These are phyloP conservation scores for Tephrocybe sp. DNA, from an alignment of 768 basidiomycete species.

Conservation along the genomic window DNA sequence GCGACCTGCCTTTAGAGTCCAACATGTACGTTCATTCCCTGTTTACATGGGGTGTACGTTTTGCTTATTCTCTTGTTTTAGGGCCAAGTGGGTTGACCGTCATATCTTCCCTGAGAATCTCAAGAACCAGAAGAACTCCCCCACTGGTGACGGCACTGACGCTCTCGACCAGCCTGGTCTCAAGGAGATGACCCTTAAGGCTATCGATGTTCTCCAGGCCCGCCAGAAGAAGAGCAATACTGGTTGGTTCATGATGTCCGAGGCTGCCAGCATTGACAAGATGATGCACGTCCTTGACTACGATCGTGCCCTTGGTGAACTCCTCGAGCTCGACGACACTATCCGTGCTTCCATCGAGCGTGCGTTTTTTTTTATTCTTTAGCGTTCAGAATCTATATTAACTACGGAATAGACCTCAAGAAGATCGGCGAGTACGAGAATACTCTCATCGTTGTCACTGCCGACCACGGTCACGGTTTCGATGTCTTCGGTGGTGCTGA, in stretches of 20 bases:
- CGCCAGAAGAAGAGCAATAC: conserved; percentile 32
- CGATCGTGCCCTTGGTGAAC: conserved; percentile 43
- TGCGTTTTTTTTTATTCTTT: conserved; percentile 19
- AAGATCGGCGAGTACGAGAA: conserved; percentile 40
- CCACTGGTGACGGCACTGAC: conserved; percentile 40
- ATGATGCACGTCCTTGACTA: conserved; percentile 50
- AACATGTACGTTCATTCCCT: conserved; percentile 17
- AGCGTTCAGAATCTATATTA: not conserved
- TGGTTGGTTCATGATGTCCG: conserved; percentile 49
- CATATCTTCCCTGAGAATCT: conserved; percentile 37
- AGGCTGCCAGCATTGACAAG: conserved; percentile 45
- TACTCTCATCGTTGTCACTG: conserved; percentile 43
- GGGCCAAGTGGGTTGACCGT: conserved; percentile 46
- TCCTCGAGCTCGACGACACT: conserved; percentile 44
- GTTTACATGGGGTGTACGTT: not conserved
- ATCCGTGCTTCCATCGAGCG: conserved; percentile 40
- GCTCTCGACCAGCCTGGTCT: conserved; percentile 44
- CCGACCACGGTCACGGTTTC: conserved; percentile 47
- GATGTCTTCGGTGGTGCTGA: conserved; percentile 34
- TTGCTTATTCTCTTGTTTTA: conserved; percentile 10
- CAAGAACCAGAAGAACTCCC: conserved; percentile 33
- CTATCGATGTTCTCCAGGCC: conserved; percentile 41
- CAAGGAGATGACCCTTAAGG: conserved; percentile 47
- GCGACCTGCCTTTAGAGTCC: conserved; percentile 8
- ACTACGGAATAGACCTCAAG: conserved; percentile 33